Percentiles rank a stretch among this genome's conserved stretches.
phyloP scores from a whole-genome alignment of 2,329 filamentous ascomycete genomes.

The Clonostachys rosea region DNA sequence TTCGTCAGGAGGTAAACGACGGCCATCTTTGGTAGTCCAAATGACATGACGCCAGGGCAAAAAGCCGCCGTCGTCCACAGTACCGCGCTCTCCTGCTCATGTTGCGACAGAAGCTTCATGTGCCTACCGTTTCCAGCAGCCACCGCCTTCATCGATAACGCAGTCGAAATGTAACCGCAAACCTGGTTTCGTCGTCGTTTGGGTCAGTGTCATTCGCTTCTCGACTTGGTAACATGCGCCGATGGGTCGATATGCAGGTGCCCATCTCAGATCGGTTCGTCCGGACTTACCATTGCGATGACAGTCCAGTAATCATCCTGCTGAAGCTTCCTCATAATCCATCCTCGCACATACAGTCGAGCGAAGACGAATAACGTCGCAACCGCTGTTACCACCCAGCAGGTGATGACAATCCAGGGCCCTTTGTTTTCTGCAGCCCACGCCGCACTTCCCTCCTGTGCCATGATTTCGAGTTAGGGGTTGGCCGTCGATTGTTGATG shows the following conservation, averaged over 20 bases:
- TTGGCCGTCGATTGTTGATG: no score
- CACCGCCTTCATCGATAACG: constrained; percentile 9
- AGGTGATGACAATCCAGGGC: constrained; percentile 7
- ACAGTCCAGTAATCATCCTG: constrained; percentile 9
- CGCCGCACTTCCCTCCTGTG: no score
- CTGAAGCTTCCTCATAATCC: constrained; percentile 6
- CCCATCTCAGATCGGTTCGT: no score
- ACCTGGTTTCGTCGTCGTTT: neutral
- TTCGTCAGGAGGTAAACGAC: constrained; percentile 29
- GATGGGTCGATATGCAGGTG: no score
- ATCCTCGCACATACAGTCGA: constrained; percentile 6
- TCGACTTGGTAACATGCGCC: no score
- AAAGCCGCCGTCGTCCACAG: constrained; percentile 29
- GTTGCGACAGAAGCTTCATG: constrained; percentile 5
- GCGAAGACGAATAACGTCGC: constrained; percentile 7
- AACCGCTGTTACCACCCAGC: constrained; percentile 9
- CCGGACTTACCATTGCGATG: neutral
- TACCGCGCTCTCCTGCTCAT: constrained; percentile 1
- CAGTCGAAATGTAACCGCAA: constrained; percentile 7
- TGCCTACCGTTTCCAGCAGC: constrained; percentile 12
- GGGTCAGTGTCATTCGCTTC: no score
- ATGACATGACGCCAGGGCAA: constrained; percentile 27
- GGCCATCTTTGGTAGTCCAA: constrained; percentile 33
- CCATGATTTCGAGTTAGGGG: no score
- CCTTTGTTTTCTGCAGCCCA: constrained; percentile 10